Percentiles rank a stretch among this genome's conserved stretches.
These are phyloP conservation scores for Claviceps sp. DNA, from an alignment of 2,329 filamentous ascomycete species.

Conservation along the genomic window DNA sequence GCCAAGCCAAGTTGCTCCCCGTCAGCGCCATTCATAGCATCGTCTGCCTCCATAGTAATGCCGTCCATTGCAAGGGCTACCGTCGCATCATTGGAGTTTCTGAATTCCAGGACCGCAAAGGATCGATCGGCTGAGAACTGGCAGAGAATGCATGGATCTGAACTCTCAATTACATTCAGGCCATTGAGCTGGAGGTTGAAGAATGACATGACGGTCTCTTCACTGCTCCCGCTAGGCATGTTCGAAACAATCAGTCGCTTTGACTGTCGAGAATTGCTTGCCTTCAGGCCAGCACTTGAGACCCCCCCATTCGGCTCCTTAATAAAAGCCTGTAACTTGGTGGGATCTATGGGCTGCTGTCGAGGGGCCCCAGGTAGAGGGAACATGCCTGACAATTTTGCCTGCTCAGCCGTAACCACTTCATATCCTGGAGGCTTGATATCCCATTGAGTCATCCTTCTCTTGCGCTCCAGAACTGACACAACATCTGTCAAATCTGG, in stretches of 20 bases:
- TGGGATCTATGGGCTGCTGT: constrained; percentile 90
- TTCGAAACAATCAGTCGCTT: constrained; percentile 87
- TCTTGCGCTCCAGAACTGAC: constrained; percentile 74
- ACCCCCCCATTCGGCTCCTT: constrained; percentile 65
- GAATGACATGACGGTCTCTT: constrained; percentile 66
- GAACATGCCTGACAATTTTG: constrained; percentile 98
- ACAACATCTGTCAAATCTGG: constrained; percentile 82
- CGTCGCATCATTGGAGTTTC: constrained; percentile 74
- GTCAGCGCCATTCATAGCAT: constrained; percentile 38
- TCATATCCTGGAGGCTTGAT: constrained; percentile 98
- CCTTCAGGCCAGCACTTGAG: constrained; percentile 71
- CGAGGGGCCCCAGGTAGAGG: constrained; percentile 88
- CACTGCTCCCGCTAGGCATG: constrained; percentile 56
- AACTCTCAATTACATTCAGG: constrained; percentile 76
- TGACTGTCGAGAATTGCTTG: constrained; percentile 83
- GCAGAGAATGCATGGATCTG: constrained; percentile 73
- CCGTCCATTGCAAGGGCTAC: constrained; percentile 83
- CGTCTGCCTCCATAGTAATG: constrained; percentile 69
- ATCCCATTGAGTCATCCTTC: constrained; percentile 96
- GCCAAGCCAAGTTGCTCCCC: constrained; percentile 49
- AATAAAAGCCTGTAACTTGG: constrained; percentile 89
- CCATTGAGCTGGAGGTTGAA: constrained; percentile 96
- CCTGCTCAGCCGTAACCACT: constrained; percentile 94
- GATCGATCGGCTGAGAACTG: constrained; percentile 66
- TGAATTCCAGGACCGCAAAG: constrained; percentile 87